phyloP scores from a whole-genome alignment of 176 grass and related monocot genomes.

The Avena insularis region DNA sequence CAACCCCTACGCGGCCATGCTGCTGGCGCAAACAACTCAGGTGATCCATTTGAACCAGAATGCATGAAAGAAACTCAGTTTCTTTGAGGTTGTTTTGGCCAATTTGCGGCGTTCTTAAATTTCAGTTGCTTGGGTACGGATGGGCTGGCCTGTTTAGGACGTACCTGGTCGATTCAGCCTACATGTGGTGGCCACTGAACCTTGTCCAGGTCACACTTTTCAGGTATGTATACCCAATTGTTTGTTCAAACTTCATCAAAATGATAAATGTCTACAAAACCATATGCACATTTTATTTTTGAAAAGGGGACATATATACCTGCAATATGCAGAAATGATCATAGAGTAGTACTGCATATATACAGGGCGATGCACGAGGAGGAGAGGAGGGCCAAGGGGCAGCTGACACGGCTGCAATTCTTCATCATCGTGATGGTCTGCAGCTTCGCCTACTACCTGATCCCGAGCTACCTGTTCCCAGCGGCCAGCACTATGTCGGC shows the following conservation, averaged over 20 bases:
- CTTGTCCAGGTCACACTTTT: slow-evolving; percentile 95
- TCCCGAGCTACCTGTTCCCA: slow-evolving; percentile 89
- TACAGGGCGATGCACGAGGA: slow-evolving; percentile 77
- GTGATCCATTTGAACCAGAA: slow-evolving; percentile 17
- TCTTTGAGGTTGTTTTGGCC: background rate
- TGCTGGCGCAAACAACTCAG: slow-evolving; percentile 88
- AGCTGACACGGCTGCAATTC: slow-evolving; percentile 84
- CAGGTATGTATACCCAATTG: slow-evolving; percentile 14
- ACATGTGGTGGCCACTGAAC: slow-evolving; percentile 98
- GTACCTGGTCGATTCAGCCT: slow-evolving; percentile 89
- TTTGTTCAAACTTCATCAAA: too few relatives aligned
- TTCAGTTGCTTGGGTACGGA: slow-evolving; percentile 74
- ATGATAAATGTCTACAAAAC: background rate
- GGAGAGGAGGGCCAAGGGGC: slow-evolving; percentile 58
- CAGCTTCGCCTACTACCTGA: slow-evolving; percentile 86
- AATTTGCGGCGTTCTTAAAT: background rate
- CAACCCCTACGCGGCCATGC: slow-evolving; percentile 61
- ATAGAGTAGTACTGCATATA: background rate
- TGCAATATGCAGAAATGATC: too few relatives aligned
- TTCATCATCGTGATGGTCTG: slow-evolving; percentile 74
- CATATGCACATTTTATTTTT: too few relatives aligned
- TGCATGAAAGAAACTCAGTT: background rate
- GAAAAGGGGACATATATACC: too few relatives aligned
- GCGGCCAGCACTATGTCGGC: slow-evolving; percentile 87
- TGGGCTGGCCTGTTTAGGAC: slow-evolving; percentile 97